A percentile compares a stretch with the other conserved stretches of the same genome.
Evolutionary conservation across 192 early-diverging fungal genomes (phyloP).

Genomic region (Gaertneriomyces semiglobifer): DNA sequence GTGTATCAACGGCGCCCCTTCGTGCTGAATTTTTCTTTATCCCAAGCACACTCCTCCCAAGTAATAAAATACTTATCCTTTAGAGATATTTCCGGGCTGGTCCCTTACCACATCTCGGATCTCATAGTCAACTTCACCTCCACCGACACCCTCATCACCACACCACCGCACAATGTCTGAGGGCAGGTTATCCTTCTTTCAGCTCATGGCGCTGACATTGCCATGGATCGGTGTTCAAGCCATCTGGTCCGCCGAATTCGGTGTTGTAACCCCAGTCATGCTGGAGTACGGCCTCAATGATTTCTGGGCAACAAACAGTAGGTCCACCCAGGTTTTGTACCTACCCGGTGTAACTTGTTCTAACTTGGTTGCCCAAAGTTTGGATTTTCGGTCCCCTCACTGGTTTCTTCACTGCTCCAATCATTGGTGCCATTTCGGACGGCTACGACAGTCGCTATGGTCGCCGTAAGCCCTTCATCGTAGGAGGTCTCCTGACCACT

Average conservation of each 20-base stretch:
- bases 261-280: conserved; percentile 6
- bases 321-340: neutral
- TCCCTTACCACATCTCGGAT: too few relatives aligned
- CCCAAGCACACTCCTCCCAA: too few relatives aligned
- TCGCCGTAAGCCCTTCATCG: conserved; percentile 6
- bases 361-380: conserved; percentile 4
- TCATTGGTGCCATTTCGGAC: conserved; percentile 7
- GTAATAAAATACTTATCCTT: too few relatives aligned
- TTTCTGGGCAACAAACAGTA: conserved; percentile 2
- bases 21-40: too few relatives aligned
- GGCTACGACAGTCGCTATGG: neutral
- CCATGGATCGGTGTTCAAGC: conserved; percentile 10
- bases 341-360: neutral
- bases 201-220: conserved; percentile 2
- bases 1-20: too few relatives aligned
- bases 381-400: conserved; percentile 11
- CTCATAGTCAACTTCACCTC: too few relatives aligned
- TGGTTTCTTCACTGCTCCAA: conserved; percentile 9
- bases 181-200: neutral
- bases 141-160: too few relatives aligned
- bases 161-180: neutral
- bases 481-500: neutral
- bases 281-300: neutral
- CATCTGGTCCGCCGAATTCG: conserved; percentile 12
- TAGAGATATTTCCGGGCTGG: too few relatives aligned